Conservation (phyloP, 371 early-diverging fungal species). For the Mortierella sp. region DNA sequence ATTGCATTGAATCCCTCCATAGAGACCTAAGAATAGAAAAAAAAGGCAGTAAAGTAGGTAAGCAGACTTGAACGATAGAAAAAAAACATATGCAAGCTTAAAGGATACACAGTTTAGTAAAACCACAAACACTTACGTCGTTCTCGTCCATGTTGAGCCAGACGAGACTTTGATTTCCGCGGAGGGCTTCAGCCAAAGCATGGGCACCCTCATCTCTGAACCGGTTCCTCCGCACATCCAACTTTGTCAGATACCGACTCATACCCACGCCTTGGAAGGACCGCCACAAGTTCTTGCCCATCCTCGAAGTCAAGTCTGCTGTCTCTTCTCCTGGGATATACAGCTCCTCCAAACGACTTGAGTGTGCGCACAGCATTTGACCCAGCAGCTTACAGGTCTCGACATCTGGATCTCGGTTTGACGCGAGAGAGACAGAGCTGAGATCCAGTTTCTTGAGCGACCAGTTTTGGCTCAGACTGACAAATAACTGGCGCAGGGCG, state of each 20-base stretch:
- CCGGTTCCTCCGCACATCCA: conserved; percentile 44
- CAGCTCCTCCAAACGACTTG: conserved; percentile 46
- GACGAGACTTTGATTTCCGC: conserved; percentile 41
- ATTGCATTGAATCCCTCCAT: conserved; percentile 52
- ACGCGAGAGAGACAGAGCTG: conserved; percentile 40
- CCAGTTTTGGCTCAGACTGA: conserved; percentile 42
- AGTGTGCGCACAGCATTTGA: conserved; percentile 38
- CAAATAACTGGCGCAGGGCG: conserved; percentile 42
- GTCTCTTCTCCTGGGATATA: conserved; percentile 47
- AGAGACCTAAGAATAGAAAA: conserved; percentile 21
- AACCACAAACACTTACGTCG: conserved; percentile 28
- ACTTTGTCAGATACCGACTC: conserved; percentile 48
- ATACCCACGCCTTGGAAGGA: conserved; percentile 44
- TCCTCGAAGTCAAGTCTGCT: conserved; percentile 37
- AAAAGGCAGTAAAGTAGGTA: neutral
- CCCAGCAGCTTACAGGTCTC: conserved; percentile 49
- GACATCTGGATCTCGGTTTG: conserved; percentile 53
- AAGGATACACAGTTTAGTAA: neutral
- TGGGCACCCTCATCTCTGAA: conserved; percentile 46
- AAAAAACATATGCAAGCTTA: neutral
- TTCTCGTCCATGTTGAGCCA: conserved; percentile 56
- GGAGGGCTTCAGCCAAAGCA: conserved; percentile 49
- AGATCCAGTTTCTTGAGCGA: conserved; percentile 39
- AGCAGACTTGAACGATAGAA: neutral
- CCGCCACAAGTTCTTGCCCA: conserved; percentile 46